phyloP scores from a whole-genome alignment of 768 basidiomycete species.

The Crassisporium funariophilum region DNA sequence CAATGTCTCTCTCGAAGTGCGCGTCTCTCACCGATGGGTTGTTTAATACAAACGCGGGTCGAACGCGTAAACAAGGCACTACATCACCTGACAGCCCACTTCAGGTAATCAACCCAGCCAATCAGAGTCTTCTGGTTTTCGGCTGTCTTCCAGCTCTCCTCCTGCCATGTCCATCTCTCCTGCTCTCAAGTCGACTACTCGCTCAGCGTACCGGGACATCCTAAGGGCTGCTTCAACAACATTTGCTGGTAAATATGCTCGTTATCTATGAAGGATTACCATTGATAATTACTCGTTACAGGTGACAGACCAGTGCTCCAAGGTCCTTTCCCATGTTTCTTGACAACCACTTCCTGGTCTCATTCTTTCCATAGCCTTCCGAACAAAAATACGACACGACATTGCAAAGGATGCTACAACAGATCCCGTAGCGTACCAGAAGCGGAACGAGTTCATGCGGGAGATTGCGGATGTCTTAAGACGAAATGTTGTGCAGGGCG shows the following conservation, averaged over 20 bases:
- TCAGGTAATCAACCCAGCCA: constrained; percentile 19
- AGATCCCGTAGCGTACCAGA: constrained; percentile 51
- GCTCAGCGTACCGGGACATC: constrained; percentile 74
- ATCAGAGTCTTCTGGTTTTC: constrained; percentile 26
- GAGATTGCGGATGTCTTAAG: constrained; percentile 78
- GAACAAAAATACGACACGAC: constrained; percentile 65
- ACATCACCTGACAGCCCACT: constrained; percentile 23
- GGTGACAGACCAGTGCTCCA: constrained; percentile 59
- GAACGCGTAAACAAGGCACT: constrained; percentile 17
- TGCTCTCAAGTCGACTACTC: constrained; percentile 61
- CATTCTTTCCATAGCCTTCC: constrained; percentile 59
- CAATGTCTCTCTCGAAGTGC: background rate
- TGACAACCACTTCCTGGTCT: constrained; percentile 7
- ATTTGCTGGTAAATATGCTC: constrained; percentile 53
- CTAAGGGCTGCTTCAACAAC: constrained; percentile 67
- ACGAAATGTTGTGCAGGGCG: constrained; percentile 85
- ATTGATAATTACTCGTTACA: constrained; percentile 21
- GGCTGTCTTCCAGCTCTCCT: constrained; percentile 12
- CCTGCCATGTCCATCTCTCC: constrained; percentile 55
- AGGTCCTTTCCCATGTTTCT: constrained; percentile 38
- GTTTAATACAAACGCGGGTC: constrained; percentile 19
- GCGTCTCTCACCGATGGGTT: constrained; percentile 8
- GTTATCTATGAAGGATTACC: background rate
- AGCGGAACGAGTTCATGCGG: constrained; percentile 57
- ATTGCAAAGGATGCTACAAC: constrained; percentile 41